Evolutionary conservation across 176 grass and related monocot species (phyloP), one percentile per base, ranked within the genome.

Genomic region (Raddia guianensis): DNA sequence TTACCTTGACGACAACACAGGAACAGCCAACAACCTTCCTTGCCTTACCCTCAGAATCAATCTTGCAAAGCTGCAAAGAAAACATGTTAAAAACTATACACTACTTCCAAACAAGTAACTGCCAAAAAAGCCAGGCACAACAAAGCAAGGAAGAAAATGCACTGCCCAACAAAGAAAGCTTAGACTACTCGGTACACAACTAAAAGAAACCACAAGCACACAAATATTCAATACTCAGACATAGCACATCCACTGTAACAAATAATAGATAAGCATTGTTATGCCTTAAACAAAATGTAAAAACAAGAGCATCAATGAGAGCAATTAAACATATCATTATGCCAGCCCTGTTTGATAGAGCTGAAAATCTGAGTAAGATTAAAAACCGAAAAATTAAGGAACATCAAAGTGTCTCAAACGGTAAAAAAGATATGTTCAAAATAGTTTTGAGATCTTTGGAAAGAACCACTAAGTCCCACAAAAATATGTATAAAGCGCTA

Each of bases 11-110:
- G 18, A 94, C 86, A 3, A 94, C 85, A 16, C 92, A 98, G 5
- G 92, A 92, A 86, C 92, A 94, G n/a, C 92, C 92, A 2, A 98
- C 89, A 66, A 98, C 90, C 69, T 94, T 93, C 85, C 94, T 89
- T 68, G 94, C 91, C 79, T 93, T 97, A 37, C 91, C 94, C 73
- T 97, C 91, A 1, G 88, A 83, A 63, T 97, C 94, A 40, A 97
- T 93, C 82, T 97, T 93, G 94, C 94, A 92, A 83, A 95, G 84
- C 87, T 95, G 84, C n/a, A 68, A 13, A 35, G 2, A 6, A 44
- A 49, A 19, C 46, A 15, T 68, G 80, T 83, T 66, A 74, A 49
- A 13, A 45, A 46, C 13, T 55, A 40, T 0, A 54, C 2, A 12
- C 1, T 16, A 56, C 8, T 14, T 49, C 0, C 15, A 81, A 40